These are phyloP conservation scores for Candida insectalens DNA, from an alignment of 805 yeast species.

Conservation along the genomic window DNA sequence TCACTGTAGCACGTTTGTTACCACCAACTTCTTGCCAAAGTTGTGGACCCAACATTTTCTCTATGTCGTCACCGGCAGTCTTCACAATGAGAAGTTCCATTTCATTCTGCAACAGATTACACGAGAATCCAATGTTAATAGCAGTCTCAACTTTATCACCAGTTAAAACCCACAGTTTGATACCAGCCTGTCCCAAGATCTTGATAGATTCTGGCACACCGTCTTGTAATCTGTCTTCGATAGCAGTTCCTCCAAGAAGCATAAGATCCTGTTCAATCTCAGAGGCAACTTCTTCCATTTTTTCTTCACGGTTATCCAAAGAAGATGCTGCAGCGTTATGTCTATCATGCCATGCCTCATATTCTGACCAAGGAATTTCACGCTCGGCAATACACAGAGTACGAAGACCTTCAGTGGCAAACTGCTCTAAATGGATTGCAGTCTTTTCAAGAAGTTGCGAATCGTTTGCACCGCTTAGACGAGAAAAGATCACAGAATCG, in stretches of 20 bases:
- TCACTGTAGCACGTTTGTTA: conserved; percentile 28
- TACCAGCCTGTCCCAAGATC: conserved; percentile 63
- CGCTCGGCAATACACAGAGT: conserved; percentile 73
- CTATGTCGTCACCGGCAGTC: conserved; percentile 47
- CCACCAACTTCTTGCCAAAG: conserved; percentile 14
- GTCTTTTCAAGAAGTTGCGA: conserved; percentile 43
- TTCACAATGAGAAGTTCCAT: conserved; percentile 66
- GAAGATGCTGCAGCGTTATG: conserved; percentile 62
- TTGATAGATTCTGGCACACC: conserved; percentile 82
- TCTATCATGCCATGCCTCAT: conserved; percentile 49
- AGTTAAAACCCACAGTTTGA: conserved; percentile 77
- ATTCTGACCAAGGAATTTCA: conserved; percentile 54
- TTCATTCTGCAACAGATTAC: conserved; percentile 65
- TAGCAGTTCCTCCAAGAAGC: conserved; percentile 76
- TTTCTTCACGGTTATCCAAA: conserved; percentile 49
- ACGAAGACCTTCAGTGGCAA: conserved; percentile 76
- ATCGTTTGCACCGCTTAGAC: conserved; percentile 41
- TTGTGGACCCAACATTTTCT: conserved; percentile 27
- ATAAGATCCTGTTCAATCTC: conserved; percentile 57
- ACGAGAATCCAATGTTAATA: conserved; percentile 77
- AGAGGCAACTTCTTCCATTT: conserved; percentile 68
- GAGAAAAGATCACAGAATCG: conserved; percentile 65
- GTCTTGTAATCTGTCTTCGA: conserved; percentile 76
- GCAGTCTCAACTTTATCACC: conserved; percentile 91
- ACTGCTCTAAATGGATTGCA: conserved; percentile 66